Evolutionary conservation across 768 basidiomycete genomes (phyloP), one percentile per base, ranked within the genome.

Genomic region (Phanerodontia chrysosporium): DNA sequence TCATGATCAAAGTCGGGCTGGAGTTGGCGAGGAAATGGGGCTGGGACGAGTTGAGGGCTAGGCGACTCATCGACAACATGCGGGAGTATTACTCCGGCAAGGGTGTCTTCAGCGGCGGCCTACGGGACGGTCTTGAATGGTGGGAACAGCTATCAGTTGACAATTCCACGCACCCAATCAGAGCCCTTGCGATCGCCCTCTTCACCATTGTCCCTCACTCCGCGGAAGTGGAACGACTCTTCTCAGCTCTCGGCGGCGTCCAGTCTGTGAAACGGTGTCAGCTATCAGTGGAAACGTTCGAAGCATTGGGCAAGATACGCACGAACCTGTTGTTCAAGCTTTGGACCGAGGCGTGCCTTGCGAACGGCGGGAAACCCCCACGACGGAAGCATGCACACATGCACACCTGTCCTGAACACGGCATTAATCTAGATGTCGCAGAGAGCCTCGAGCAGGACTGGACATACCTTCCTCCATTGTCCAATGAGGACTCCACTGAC

Each of bases 131-230:
- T 0, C 48, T 61, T 3, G 53, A 57, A 0, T 72, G 70, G 72
- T 74, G 75, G 72, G 45, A 67, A 21, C 22, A 16, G 0, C 60
- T 68, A n/a, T 55, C 66, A 0, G 49, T 70, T 8, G 46, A 44
- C 8, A 44, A 56, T 0, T 46, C 61, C 0, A 45, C 57, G 35
- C 61, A 60, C 45, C 58, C 64, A 0, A 39, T 71, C 0, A 64
- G 65, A 32, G 16, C 24, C 7, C 28, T 70, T 12, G 68, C 62
- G 7, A 66, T 70, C 25, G 57, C 22, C 5, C 51, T 72, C 4
- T 62, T 64, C 24, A 60, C 63, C 7, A 65, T 73, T 52, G 66
- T 72, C 8, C 70, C 71, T 10, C 71, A 71, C 58, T 48, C 70
- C 2, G 68, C 32, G 66, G 66, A 71, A 27, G 62, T 71, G 39